phyloP scores from a whole-genome alignment of 2,329 filamentous ascomycete genomes.

The Xylariaceae sp. region DNA sequence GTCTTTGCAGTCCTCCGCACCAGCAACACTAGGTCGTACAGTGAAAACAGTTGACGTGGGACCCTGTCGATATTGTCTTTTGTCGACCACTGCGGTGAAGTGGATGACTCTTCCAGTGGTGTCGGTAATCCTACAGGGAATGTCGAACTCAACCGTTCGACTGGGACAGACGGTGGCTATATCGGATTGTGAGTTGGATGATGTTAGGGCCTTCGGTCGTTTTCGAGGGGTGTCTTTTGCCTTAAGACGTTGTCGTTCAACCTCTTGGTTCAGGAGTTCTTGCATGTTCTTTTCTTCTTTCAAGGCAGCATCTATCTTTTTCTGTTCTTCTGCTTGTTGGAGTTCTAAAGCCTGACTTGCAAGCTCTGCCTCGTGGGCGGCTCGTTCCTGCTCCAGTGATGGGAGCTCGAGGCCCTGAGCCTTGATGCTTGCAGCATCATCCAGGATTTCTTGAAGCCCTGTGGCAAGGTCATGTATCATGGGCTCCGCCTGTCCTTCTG shows the following conservation, averaged over 20 bases:
- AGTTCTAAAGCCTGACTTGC: slow-evolving; percentile 57
- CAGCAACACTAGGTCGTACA: slow-evolving; percentile 63
- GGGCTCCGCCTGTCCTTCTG: slow-evolving; percentile 48
- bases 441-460: slow-evolving; percentile 70
- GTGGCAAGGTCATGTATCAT: slow-evolving; percentile 65
- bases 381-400: slow-evolving; percentile 84
- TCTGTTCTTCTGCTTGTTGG: slow-evolving; percentile 49
- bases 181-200: slow-evolving; percentile 35
- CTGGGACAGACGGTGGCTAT: slow-evolving; percentile 30
- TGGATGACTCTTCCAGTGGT: slow-evolving; percentile 58
- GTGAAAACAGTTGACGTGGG: slow-evolving; percentile 66
- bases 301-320: slow-evolving; percentile 54
- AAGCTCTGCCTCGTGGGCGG: slow-evolving; percentile 71
- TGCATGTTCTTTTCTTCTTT: slow-evolving; percentile 66
- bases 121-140: slow-evolving; percentile 60
- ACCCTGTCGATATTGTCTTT: slow-evolving; percentile 61
- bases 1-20: slow-evolving; percentile 54
- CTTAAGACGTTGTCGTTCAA: slow-evolving; percentile 62
- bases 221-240: slow-evolving; percentile 58
- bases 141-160: slow-evolving; percentile 58
- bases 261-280: slow-evolving; percentile 68
- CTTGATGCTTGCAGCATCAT: slow-evolving; percentile 78
- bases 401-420: slow-evolving; percentile 73
- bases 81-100: slow-evolving; percentile 69
- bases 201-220: slow-evolving; percentile 49